Evolutionary conservation across 2,329 filamentous ascomycete genomes (phyloP), one percentile per base, ranked within the genome.

Genomic region (Aspergillus ustus): DNA sequence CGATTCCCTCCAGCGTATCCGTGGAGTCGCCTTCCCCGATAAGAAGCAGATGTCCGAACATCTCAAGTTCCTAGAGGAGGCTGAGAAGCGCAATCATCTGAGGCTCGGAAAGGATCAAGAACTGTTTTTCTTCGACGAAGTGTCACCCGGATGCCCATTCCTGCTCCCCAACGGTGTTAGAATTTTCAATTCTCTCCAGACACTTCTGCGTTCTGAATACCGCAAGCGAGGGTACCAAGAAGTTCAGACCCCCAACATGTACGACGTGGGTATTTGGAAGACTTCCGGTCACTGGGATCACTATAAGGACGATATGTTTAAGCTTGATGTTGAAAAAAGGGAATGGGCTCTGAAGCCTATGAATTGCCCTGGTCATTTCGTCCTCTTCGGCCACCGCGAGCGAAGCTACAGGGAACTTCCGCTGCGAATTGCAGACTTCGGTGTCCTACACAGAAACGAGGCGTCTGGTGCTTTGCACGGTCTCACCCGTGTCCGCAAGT

Each of bases 221-320:
- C 93, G 91, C 84, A 92, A 91, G 75, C 91, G 95, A 66, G 93
- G 91, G 51, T 99, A 98, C 77, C 89, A 94, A 72, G 95, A 99
- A 78, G 95, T 99, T 64, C 92, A 93, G 75, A 92, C 93, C 3
- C 95, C 95, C 54, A 98, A 95, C 81, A 96, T 99, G 90, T 99
- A 90, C 83, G 96, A 97, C 74, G 88, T 92, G 13, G 86, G 92
- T 7, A 82, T 98, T 15, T 98, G 95, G 95, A 95, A 97, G 82
- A 91, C 88, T 22, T 97, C 93, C 8, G 95, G 95, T 53, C 95
- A 98, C 78, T 97, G 94, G 93, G 87, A 90, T 63, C 89, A 93
- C 75, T 95, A 97, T 83, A 87, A 93, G 73, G 94, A 98, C 66
- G 93, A 97, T 80, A 98, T 98, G 94, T 93, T 93, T 78, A 89